Percentiles rank a stretch among this genome's conserved stretches.
These are phyloP conservation scores for Leishmania tropica DNA, from an alignment of 208 protist genomes.

Conservation along the genomic window DNA sequence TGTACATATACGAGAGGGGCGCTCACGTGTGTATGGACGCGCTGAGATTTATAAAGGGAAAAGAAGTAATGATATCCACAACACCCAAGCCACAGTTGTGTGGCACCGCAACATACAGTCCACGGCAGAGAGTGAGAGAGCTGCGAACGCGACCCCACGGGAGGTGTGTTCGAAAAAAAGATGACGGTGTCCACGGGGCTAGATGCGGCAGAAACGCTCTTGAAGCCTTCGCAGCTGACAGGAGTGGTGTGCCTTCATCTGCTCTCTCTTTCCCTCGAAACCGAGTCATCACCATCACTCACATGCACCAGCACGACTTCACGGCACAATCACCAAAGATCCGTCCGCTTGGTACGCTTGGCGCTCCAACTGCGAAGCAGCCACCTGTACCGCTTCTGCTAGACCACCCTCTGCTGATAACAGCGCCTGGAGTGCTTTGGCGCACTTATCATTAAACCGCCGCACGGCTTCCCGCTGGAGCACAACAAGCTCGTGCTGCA, in stretches of 20 bases:
- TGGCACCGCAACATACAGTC: neutral
- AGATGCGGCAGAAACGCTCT: neutral
- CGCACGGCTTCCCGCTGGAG: constrained; percentile 36
- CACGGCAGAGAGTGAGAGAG: neutral
- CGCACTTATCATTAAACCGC: constrained; percentile 52
- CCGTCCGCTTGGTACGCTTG: constrained; percentile 10
- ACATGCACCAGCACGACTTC: neutral
- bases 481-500: constrained; percentile 35
- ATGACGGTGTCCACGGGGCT: neutral
- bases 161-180: neutral
- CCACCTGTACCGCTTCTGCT: constrained; percentile 37
- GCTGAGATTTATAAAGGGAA: neutral
- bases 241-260: neutral
- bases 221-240: neutral
- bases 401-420: constrained; percentile 23
- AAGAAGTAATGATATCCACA: neutral
- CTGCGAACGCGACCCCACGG: neutral
- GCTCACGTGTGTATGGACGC: neutral
- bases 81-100: neutral
- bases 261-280: neutral
- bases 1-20: neutral
- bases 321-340: neutral
- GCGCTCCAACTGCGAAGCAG: constrained; percentile 30
- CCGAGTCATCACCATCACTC: neutral
- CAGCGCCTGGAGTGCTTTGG: constrained; percentile 29